Base-by-base conservation (phyloP, 2,329 filamentous ascomycete genomes). In the Diaporthe ilicicola region DNA sequence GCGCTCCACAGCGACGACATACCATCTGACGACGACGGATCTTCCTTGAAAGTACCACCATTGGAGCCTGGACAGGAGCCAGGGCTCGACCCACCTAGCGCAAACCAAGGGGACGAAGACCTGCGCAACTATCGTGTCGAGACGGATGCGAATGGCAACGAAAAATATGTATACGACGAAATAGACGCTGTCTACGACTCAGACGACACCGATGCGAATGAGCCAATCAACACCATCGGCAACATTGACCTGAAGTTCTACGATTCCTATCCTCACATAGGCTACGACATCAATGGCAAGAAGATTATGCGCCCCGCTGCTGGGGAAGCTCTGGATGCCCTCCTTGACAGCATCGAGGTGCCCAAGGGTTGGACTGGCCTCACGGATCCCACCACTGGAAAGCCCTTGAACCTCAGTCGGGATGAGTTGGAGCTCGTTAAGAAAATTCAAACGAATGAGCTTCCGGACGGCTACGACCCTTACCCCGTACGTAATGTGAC, bases 261-360 rank as follows among this genome's bases (percentile, higher is more conserved):
- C 85, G 96, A 99, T 81, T 93, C 94, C 44, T 99, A 98, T 80
- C 96, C 96, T 64, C 96, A 99, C 80, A 98, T 99, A 79, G 96
- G 96, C 72, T 99, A 99, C 83, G 94, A 98, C 77, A 98, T 99
- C 84, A 97, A 99, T 81, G 96, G 96, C 81, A 98, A 97, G 88
- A 97, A 93, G 82, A 97, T 99, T 74, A 93, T 97, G 91, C 92
- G 96, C 66, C 96, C 96, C 8, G 96, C 97, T 4, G 95, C 94
- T 76, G 95, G 95, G 66, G 93, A 97, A 80, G 96, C 96, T 44
- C 85, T 99, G 39, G 96, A 99, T 85, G 94, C 94, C 15, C 87
- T 99, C 53, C 87, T 99, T 12, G 95, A 99, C 77, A 98, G 93
- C 82, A 99, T 99, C 77, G 96, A 99, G 78, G 87, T 99, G 44